Evolutionary conservation across 2,329 filamentous ascomycete genomes (phyloP).

Genomic region (Apiospora rasikravindrae): DNA sequence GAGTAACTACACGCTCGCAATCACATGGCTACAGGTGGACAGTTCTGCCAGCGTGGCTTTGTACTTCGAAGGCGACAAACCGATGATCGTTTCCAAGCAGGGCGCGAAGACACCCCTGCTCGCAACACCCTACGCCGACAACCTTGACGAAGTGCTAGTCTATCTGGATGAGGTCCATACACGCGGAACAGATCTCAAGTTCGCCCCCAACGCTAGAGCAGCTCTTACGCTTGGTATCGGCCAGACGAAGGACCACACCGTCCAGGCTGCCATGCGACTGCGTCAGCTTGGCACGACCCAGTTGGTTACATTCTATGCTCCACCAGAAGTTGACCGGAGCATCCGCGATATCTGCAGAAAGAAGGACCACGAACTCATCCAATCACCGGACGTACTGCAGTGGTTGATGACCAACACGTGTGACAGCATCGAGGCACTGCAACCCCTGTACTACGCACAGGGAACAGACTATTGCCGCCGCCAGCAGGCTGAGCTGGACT

Average conservation of each 20-base stretch:
- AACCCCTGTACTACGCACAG: conserved; percentile 63
- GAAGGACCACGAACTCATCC: conserved; percentile 31
- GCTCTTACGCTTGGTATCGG: conserved; percentile 60
- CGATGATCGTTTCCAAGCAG: conserved; percentile 48
- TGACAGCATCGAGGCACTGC: conserved; percentile 61
- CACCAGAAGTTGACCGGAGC: conserved; percentile 65
- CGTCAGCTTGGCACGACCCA: conserved; percentile 39
- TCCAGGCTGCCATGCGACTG: conserved; percentile 18
- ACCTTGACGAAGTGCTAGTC: conserved; percentile 57
- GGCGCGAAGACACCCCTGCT: conserved; percentile 49
- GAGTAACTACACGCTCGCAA: conserved; percentile 55
- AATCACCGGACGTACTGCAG: conserved; percentile 57
- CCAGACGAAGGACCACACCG: conserved; percentile 53
- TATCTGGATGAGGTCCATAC: conserved; percentile 64
- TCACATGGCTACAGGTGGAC: conserved; percentile 56
- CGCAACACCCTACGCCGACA: conserved; percentile 59
- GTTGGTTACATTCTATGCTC: conserved; percentile 52
- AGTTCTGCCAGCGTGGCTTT: conserved; percentile 52
- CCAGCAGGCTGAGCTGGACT: conserved; percentile 51
- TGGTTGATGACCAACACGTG: conserved; percentile 72
- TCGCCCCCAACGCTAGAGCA: conserved; percentile 51
- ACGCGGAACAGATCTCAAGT: conserved; percentile 61
- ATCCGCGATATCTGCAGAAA: conserved; percentile 55
- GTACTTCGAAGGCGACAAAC: conserved; percentile 57
- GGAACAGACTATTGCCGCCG: conserved; percentile 64